These are phyloP conservation scores for Metschnikowia santaceciliae DNA, from an alignment of 805 yeast species.

Conservation along the genomic window DNA sequence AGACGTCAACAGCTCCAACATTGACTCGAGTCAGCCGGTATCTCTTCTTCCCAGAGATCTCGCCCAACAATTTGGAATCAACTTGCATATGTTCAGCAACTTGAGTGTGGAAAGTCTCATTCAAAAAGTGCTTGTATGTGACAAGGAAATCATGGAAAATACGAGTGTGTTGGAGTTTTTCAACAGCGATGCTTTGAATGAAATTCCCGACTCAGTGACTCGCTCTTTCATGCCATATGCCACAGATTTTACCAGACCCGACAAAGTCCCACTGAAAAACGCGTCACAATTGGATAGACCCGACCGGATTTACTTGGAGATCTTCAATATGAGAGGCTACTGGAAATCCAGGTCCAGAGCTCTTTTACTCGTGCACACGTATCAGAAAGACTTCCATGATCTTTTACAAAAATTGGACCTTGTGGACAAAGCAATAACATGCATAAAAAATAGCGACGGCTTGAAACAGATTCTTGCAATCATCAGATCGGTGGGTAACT, in stretches of 20 bases:
- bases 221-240: slow-evolving; percentile 63
- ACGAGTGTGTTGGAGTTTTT: slow-evolving; percentile 65
- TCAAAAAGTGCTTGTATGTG: slow-evolving; percentile 55
- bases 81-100: slow-evolving; percentile 59
- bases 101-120: slow-evolving; percentile 54
- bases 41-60: slow-evolving; percentile 74
- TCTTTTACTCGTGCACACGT: slow-evolving; percentile 49
- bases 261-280: slow-evolving; percentile 7
- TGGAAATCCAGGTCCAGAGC: slow-evolving; percentile 74
- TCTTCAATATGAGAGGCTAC: slow-evolving; percentile 62
- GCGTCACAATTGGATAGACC: slow-evolving; percentile 54
- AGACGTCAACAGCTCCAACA: slow-evolving; percentile 40
- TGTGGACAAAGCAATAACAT: slow-evolving; percentile 69
- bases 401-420: slow-evolving; percentile 50
- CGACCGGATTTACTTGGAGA: slow-evolving; percentile 66
- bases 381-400: slow-evolving; percentile 64
- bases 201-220: slow-evolving; percentile 52
- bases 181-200: slow-evolving; percentile 59
- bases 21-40: neutral
- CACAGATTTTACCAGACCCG: slow-evolving; percentile 35
- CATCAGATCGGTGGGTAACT: slow-evolving; percentile 89
- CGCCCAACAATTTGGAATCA: slow-evolving; percentile 78
- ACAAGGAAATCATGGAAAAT: slow-evolving; percentile 48
- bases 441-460: slow-evolving; percentile 61
- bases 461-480: slow-evolving; percentile 74